These are phyloP conservation scores for Lecanicillium sp. DNA, from an alignment of 2,329 filamentous ascomycete genomes.

Conservation along the genomic window DNA sequence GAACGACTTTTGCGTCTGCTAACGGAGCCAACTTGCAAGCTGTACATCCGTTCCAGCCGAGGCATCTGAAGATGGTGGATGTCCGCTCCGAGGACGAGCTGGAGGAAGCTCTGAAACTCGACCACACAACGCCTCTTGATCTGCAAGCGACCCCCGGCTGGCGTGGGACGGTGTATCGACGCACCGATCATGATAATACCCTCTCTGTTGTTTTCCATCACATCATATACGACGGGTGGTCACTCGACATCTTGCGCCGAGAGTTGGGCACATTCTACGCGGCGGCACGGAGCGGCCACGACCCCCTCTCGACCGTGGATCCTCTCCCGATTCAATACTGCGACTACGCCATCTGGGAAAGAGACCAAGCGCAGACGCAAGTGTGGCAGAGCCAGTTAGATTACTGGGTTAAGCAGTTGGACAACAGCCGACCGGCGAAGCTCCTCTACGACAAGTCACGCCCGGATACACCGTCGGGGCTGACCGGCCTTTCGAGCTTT, in stretches of 20 bases:
- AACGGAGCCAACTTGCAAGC: background rate
- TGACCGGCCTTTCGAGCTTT: background rate
- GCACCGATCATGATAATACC: constrained; percentile 16
- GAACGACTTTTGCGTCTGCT: constrained; percentile 3
- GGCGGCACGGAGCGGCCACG: constrained; percentile 12
- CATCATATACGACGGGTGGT: constrained; percentile 9
- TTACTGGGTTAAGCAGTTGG: constrained; percentile 17
- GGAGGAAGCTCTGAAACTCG: background rate
- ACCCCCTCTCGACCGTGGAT: constrained; percentile 13
- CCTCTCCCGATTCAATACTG: constrained; percentile 22
- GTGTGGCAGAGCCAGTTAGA: constrained; percentile 17
- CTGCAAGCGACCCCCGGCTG: constrained; percentile 19
- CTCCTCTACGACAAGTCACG: constrained; percentile 14
- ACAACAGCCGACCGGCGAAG: constrained; percentile 13
- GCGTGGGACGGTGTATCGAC: constrained; percentile 15
- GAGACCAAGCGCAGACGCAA: constrained; percentile 8
- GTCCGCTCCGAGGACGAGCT: background rate
- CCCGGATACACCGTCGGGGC: constrained; percentile 9
- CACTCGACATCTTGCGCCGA: constrained; percentile 6
- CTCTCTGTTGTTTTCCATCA: constrained; percentile 13
- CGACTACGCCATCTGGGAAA: constrained; percentile 21
- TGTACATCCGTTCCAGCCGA: background rate
- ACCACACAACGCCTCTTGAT: constrained; percentile 20
- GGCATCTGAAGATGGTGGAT: background rate
- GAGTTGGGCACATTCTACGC: constrained; percentile 18